Conservation (phyloP, 306 rosid genomes). For the Fragaria vesca region DNA sequence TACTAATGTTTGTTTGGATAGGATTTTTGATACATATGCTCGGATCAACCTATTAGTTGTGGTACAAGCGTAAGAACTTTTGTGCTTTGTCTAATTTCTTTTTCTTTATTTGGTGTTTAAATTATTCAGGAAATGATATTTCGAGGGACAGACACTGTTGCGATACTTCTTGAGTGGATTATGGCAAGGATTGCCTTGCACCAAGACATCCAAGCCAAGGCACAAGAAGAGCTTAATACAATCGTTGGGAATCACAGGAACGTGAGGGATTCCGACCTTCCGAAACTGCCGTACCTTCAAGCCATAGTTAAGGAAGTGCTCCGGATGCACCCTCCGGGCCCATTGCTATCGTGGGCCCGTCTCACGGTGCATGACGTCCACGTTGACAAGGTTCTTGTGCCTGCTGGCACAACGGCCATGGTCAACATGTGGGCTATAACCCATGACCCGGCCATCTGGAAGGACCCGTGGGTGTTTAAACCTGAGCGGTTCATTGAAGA, state of each 20-base stretch:
- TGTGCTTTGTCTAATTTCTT: neutral
- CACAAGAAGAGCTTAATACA: conserved; percentile 58
- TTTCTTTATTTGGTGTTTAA: neutral
- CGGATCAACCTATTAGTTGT: neutral
- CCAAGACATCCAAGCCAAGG: conserved; percentile 67
- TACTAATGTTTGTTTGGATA: neutral
- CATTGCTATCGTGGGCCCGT: conserved; percentile 94
- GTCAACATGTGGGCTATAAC: conserved; percentile 98
- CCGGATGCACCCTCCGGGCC: conserved; percentile 85
- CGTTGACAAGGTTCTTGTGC: conserved; percentile 58
- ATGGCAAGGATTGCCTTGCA: conserved; percentile 81
- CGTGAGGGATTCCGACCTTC: conserved; percentile 64
- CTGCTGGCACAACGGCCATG: conserved; percentile 90
- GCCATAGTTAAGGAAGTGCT: conserved; percentile 87
- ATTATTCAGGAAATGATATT: conserved; percentile 72
- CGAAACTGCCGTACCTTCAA: conserved; percentile 66
- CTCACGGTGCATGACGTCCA: conserved; percentile 62
- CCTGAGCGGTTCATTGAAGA: conserved; percentile 70
- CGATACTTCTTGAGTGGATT: conserved; percentile 78
- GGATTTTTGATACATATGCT: neutral
- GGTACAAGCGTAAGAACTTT: neutral
- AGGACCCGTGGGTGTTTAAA: conserved; percentile 65
- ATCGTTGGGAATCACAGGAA: conserved; percentile 42
- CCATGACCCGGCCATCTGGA: conserved; percentile 65
- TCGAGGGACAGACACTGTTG: conserved; percentile 85